Percentiles rank a stretch among this genome's conserved stretches.
Evolutionary conservation across 257 asterid genomes (phyloP).

Genomic region (Coffea eugenioides): DNA sequence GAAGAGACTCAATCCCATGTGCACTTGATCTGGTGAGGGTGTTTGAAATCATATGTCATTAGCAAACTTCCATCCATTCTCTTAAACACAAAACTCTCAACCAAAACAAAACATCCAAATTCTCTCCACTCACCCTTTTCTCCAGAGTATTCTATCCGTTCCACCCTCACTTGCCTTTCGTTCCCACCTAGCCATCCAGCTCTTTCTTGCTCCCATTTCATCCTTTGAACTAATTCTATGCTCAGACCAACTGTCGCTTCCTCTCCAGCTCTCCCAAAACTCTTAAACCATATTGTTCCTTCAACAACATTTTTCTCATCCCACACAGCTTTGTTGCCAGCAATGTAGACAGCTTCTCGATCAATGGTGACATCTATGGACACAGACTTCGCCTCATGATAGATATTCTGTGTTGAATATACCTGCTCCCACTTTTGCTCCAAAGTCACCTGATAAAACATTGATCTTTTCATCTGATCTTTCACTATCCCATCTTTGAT

Average conservation of each 20-base stretch:
- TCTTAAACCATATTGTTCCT: neutral
- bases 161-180: constrained; percentile 28
- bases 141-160: constrained; percentile 35
- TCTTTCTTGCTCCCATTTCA: constrained; percentile 63
- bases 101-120: constrained; percentile 56
- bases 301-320: neutral
- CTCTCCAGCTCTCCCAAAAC: constrained; percentile 15
- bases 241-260: constrained; percentile 52
- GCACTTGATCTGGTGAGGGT: constrained; percentile 34
- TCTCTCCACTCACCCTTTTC: constrained; percentile 23
- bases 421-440: neutral
- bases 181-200: constrained; percentile 41
- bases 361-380: constrained; percentile 36
- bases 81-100: constrained; percentile 60
- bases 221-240: constrained; percentile 46
- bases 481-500: constrained; percentile 49
- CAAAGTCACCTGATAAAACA: neutral
- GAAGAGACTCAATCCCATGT: neutral
- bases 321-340: neutral
- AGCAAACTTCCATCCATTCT: constrained; percentile 58
- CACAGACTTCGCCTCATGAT: constrained; percentile 18
- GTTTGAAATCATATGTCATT: constrained; percentile 47
- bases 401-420: neutral
- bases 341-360: constrained; percentile 26
- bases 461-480: constrained; percentile 41